Evolutionary conservation across 2,329 filamentous ascomycete species (phyloP).

Genomic region (Colletotrichum theobromicola): DNA sequence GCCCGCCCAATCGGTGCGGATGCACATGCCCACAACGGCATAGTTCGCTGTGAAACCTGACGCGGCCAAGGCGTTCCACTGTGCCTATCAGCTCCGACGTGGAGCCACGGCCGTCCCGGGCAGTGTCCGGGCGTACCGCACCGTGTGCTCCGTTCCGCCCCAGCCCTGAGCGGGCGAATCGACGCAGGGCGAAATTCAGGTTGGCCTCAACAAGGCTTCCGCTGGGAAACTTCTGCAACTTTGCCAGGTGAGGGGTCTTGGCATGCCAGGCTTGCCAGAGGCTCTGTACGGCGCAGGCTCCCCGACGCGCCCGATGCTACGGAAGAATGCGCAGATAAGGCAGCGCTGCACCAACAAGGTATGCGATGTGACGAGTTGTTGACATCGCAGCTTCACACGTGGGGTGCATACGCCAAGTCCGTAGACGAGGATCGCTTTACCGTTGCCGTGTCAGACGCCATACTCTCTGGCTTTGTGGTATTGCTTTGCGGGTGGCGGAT

Average conservation of each 20-base stretch:
- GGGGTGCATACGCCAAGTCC: constrained; percentile 14
- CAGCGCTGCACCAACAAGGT: background rate
- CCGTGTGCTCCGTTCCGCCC: constrained; percentile 3
- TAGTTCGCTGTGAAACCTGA: constrained; percentile 10
- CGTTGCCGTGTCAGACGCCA: background rate
- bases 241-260: background rate
- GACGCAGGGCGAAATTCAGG: background rate
- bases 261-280: background rate
- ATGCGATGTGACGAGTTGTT: background rate
- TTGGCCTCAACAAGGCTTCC: background rate
- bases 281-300: background rate
- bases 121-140: constrained; percentile 9
- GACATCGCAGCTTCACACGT: background rate
- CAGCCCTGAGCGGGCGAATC: background rate
- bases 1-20: constrained; percentile 14
- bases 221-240: background rate
- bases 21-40: constrained; percentile 21
- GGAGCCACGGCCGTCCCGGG: constrained; percentile 2
- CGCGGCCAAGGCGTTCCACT: constrained; percentile 11
- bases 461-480: background rate
- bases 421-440: background rate
- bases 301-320: background rate
- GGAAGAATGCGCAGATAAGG: constrained; percentile 4
- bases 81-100: constrained; percentile 17
- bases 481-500: background rate